These are phyloP conservation scores for Vaccinium myrtillus DNA, from an alignment of 148 eudicot species.

Conservation along the genomic window DNA sequence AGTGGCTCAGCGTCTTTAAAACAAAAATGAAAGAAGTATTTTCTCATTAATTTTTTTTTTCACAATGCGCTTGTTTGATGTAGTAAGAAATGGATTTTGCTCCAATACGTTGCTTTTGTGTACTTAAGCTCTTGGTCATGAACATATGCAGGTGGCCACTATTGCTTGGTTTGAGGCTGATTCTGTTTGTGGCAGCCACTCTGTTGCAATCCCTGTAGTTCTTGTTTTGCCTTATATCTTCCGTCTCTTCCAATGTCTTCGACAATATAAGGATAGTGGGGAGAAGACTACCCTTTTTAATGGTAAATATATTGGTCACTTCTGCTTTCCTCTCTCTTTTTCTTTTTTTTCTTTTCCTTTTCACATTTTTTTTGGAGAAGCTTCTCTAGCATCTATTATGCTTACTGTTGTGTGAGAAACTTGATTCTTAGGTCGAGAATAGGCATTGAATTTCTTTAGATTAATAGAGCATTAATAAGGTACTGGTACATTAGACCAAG, in stretches of 20 bases:
- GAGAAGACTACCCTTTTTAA: constrained; percentile 82
- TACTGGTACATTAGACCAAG: background rate
- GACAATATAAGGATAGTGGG: constrained; percentile 87
- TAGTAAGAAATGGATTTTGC: background rate
- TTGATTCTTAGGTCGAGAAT: background rate
- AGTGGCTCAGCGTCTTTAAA: background rate
- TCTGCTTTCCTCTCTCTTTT: constrained; percentile 1
- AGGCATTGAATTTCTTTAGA: background rate
- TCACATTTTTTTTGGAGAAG: background rate
- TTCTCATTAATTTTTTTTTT: background rate
- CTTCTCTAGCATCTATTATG: background rate
- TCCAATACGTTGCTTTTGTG: background rate
- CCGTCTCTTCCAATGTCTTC: constrained; percentile 91
- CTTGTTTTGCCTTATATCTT: constrained; percentile 95
- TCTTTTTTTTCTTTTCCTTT: background rate
- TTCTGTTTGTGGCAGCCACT: constrained; percentile 98
- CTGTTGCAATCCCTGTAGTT: constrained; percentile 83
- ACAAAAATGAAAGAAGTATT: background rate
- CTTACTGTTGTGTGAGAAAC: background rate
- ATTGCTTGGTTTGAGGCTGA: constrained; percentile 99
- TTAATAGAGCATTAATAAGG: background rate
- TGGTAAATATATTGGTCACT: constrained; percentile 43
- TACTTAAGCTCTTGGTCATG: constrained; percentile 6
- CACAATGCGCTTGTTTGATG: background rate
- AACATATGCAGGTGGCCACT: constrained; percentile 78